Base-by-base conservation (phyloP, 2,329 filamentous ascomycete genomes). In the Sclerotinia borealis region DNA sequence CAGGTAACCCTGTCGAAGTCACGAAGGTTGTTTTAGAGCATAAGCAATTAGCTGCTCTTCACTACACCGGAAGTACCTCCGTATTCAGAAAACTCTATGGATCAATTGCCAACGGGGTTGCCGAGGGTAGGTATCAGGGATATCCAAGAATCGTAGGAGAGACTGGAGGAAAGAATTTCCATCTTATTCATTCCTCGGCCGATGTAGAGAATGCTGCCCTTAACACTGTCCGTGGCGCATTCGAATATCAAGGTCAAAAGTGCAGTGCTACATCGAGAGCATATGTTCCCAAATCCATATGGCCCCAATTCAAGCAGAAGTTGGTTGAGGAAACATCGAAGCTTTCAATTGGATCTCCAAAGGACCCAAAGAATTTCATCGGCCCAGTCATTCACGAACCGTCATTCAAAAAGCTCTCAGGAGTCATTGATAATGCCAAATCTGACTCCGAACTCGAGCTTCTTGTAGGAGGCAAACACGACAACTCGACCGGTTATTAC, bases 141-240 rank as follows among this genome's bases (percentile, higher is more conserved):
- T 97, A 97, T 78, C 92, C 92, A 47, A 88, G 92, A 70, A 90
- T 96, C 67, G 91, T 96, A 3, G 92, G 91, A 65, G 92, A 96
- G 81, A 96, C 92, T 27, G 91, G 92, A 64, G 92, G 92, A 75
- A 96, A 96, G 85, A 96, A 96, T 81, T 96, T 93, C 82, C 91
- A 96, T 76, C 78, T 96, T 58, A 77, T 96, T 36, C 91, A 96
- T 79, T 79, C 81, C 54, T 87, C 86, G 3, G 92, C 91, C 43
- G 89, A 96, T 70, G 77, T 95, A 54, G 80, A 85, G 65, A 95
- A 93, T 72, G 91, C 91, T 15, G 91, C 85, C 36, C 82, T 90
- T 68, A 89, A 96, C 76, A 95, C 91, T 8, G 84, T 96, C 37
- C 90, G 92, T 62, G 91, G 90, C 52, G 91, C 92, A 2, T 96